phyloP scores from a whole-genome alignment of 345 rosid genomes.

The Xanthoceras sorbifolium region DNA sequence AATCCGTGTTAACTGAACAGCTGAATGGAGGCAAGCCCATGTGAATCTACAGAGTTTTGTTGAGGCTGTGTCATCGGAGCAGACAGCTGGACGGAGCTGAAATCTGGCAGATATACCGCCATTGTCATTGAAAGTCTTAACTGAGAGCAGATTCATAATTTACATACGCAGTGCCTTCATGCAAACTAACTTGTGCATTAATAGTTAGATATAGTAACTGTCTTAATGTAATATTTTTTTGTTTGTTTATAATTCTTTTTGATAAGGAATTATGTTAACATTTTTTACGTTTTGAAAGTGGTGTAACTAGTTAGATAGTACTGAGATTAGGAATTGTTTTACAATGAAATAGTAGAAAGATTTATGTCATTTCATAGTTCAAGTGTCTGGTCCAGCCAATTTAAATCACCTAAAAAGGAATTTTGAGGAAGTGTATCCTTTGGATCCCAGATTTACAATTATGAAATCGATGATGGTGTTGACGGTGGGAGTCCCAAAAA shows the following conservation, averaged over 20 bases:
- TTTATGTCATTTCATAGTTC: not conserved
- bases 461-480: no score
- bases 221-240: not conserved
- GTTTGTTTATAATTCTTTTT: conserved; percentile 17
- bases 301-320: conserved; percentile 12
- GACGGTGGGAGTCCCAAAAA: no score
- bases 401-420: not conserved
- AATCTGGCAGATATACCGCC: not conserved
- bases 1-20: no score
- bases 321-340: conserved; percentile 8
- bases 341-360: not conserved
- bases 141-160: conserved; percentile 14
- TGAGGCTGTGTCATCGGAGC: not conserved
- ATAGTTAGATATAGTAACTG: conserved; percentile 3
- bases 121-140: not conserved
- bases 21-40: not conserved
- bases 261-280: conserved; percentile 3
- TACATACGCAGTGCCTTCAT: not conserved
- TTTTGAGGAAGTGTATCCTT: not conserved
- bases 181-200: conserved; percentile 27
- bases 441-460: no score
- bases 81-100: not conserved
- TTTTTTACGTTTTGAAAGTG: not conserved
- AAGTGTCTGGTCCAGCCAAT: not conserved
- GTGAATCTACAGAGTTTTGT: not conserved